Conservation (phyloP, 495 filamentous ascomycete species). For the Patellaria atrata region DNA sequence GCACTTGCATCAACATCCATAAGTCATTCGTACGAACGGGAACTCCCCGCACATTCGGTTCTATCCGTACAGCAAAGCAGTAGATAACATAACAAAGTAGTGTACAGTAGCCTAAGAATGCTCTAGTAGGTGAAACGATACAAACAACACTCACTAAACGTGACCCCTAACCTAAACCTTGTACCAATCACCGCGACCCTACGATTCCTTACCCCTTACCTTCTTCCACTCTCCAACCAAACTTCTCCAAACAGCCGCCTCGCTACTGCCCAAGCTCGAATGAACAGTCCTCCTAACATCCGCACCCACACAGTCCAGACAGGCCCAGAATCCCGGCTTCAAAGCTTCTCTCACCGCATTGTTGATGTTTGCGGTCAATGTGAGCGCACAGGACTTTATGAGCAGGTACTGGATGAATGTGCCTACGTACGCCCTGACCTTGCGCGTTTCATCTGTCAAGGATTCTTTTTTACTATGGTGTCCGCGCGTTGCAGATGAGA, state of each 20-base stretch:
- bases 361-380: constrained; percentile 40
- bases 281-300: constrained; percentile 53
- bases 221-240: constrained; percentile 44
- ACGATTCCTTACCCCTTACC: constrained; percentile 4
- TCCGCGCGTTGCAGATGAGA: constrained; percentile 45
- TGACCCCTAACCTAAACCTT: too few species aligned
- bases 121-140: too few species aligned
- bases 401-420: constrained; percentile 61
- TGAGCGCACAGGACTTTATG: constrained; percentile 53
- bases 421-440: constrained; percentile 58
- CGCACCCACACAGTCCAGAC: constrained; percentile 51
- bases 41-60: too few species aligned
- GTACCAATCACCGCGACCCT: too few species aligned
- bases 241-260: constrained; percentile 54
- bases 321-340: constrained; percentile 54
- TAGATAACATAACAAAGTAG: too few species aligned
- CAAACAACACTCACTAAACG: too few species aligned
- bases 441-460: constrained; percentile 63
- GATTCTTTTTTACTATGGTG: constrained; percentile 23
- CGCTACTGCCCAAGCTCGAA: constrained; percentile 51
- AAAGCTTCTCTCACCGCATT: constrained; percentile 53
- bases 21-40: too few species aligned
- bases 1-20: too few species aligned
- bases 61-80: too few species aligned
- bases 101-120: too few species aligned